Conservation (phyloP, 371 early-diverging fungal species). For the Cladochytrium tenue region DNA sequence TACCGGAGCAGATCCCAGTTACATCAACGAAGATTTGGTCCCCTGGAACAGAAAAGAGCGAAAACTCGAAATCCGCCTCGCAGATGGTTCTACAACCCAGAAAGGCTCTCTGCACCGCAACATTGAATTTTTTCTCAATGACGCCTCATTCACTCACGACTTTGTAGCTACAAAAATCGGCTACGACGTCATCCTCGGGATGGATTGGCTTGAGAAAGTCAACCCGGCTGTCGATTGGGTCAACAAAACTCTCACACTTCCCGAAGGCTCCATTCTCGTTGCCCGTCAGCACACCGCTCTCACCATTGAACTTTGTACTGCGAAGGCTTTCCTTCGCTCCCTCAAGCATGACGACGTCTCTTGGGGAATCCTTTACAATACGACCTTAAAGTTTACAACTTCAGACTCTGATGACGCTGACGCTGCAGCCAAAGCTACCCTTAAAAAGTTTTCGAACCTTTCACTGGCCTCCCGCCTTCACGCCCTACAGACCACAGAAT, state of each 20-base stretch:
- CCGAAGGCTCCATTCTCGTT: too few species aligned
- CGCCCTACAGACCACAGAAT: conserved; percentile 11
- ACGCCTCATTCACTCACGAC: neutral
- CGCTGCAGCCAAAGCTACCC: neutral
- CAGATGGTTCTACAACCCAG: too few species aligned
- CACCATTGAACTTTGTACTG: too few species aligned
- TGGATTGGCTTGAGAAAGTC: conserved; percentile 14
- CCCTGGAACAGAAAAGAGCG: too few species aligned
- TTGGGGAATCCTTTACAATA: too few species aligned
- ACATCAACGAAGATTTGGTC: neutral
- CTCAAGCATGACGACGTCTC: too few species aligned
- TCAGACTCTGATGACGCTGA: neutral
- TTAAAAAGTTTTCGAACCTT: conserved; percentile 4
- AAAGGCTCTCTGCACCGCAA: too few species aligned
- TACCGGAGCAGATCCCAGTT: conserved; percentile 9
- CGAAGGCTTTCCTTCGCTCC: too few species aligned
- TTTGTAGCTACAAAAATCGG: neutral
- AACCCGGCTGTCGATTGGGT: conserved; percentile 12
- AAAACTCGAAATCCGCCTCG: too few species aligned
- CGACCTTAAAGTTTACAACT: neutral
- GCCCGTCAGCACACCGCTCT: too few species aligned
- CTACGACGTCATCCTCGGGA: conserved; percentile 23
- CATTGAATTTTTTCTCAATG: neutral
- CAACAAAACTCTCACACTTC: conserved; percentile 7
- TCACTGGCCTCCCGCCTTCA: conserved; percentile 1